Percentiles rank a stretch among this genome's conserved stretches.
phyloP scores from a whole-genome alignment of 129 eudicot species.

The Chrysanthemum makinoi region DNA sequence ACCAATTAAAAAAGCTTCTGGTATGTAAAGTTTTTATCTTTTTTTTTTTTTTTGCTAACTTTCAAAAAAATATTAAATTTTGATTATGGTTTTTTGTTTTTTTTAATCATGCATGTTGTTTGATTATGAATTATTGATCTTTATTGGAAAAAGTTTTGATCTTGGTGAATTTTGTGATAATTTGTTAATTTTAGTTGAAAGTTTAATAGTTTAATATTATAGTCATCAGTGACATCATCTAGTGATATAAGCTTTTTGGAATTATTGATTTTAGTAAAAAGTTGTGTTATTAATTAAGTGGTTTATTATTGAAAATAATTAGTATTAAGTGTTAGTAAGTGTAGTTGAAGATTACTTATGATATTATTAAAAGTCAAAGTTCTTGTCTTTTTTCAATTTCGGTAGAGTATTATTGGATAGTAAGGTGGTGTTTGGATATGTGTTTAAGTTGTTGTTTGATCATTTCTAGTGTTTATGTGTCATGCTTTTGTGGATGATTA shows the following conservation, averaged over 20 bases:
- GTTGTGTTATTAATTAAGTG: background rate
- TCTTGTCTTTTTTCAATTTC: background rate
- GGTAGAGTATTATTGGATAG: background rate
- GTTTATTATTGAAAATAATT: background rate
- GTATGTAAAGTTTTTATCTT: slow-evolving; percentile 23
- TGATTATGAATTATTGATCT: background rate
- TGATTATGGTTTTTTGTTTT: background rate
- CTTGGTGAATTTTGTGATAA: background rate
- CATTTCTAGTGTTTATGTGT: background rate
- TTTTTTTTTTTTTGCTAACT: background rate
- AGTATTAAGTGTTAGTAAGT: background rate
- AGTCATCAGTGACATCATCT: slow-evolving; percentile 37
- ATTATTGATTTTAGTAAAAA: slow-evolving; percentile 9
- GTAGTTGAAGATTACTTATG: background rate
- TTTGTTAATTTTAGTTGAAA: background rate
- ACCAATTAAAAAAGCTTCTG: slow-evolving; percentile 29
- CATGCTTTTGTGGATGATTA: background rate
- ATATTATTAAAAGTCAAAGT: background rate
- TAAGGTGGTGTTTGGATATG: background rate
- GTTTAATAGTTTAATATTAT: background rate
- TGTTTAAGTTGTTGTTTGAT: background rate
- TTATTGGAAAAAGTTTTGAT: slow-evolving; percentile 5
- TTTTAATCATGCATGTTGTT: slow-evolving; percentile 23
- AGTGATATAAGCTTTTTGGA: slow-evolving; percentile 10
- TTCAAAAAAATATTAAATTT: too few species aligned